Base-by-base conservation (phyloP, 2,329 filamentous ascomycete genomes). In the Torrubiella hemipterigena region DNA sequence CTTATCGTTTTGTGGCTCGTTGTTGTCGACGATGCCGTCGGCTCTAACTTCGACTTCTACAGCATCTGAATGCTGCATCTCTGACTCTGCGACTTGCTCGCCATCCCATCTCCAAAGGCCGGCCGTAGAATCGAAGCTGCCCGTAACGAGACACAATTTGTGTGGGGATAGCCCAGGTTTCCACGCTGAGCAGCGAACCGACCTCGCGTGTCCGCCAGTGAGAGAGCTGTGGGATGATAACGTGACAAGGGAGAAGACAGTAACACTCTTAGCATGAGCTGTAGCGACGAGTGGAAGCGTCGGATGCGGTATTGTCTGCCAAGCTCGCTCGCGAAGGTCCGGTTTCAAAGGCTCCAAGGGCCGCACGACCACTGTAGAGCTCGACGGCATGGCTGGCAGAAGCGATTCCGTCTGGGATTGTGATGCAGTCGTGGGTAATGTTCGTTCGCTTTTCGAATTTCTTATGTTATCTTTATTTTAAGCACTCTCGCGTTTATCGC, bases 121-220 rank as follows among this genome's bases (percentile, higher is more conserved):
- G 3, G 89, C 87, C 2, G 83, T 93, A 12, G 84, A 80, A 55
- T 98, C 91, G 51, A 98, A 98, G 52, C 81, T 91, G 4, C 85
- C 91, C 0, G 87, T 94, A 5, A 89, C 87, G 12, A 96, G 70
- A 27, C 89, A 84, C 34, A 82, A 77, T 50, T 77, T 73, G 38
- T 65, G 57, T 4, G 61, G 57, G 11, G 67, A 59, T 26, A 73
- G 58, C 37, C 69, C 67, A 0, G 87, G 86, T 57, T 93, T 93
- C 91, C 91, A 98, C 22, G 84, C 78, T 14, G 78, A 75, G 30
- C 76, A 75, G 33, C 91, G 75, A n/a, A 98, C 77, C 45, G 81
- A 91, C 34, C 91, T 81, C 44, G 85, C 83, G 59, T 98, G 91
- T 7, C 89, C 91, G 37, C 86, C 87, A 7, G 78, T 77, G 33